Evolutionary conservation across 179 eudicot species (phyloP).

Genomic region (Beta corolliflora): DNA sequence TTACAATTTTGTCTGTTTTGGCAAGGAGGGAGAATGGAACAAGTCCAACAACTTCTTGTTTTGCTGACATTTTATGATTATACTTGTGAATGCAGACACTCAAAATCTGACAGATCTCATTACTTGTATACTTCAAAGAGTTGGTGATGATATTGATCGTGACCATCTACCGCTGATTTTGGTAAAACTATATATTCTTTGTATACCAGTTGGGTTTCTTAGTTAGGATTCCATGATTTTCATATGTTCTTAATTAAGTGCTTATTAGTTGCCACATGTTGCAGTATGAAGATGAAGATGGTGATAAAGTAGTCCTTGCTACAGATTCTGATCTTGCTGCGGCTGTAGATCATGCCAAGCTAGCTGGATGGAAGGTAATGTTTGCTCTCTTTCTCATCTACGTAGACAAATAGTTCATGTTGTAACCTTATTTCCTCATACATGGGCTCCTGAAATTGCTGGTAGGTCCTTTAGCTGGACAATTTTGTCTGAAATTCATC

Average conservation of each 20-base stretch:
- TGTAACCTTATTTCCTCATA: not conserved
- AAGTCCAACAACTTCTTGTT: not conserved
- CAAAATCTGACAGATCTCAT: conserved; percentile 77
- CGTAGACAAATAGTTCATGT: not conserved
- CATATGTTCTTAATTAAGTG: conserved; percentile 4
- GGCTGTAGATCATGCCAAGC: conserved; percentile 91
- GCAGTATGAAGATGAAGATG: conserved; percentile 98
- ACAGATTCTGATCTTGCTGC: conserved; percentile 88
- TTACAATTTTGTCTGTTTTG: not conserved
- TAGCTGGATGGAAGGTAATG: conserved; percentile 92
- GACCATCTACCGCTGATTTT: conserved; percentile 77
- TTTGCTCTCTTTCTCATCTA: conserved; percentile 5
- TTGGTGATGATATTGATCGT: conserved; percentile 90
- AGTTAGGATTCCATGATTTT: not conserved
- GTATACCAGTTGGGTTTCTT: not conserved
- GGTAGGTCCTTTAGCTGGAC: not conserved
- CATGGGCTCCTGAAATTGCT: conserved; percentile 1
- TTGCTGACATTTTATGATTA: not conserved
- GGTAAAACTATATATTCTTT: conserved; percentile 41
- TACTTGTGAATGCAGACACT: conserved; percentile 50
- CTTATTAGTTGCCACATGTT: conserved; percentile 18
- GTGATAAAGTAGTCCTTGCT: conserved; percentile 84
- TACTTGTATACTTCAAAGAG: conserved; percentile 89
- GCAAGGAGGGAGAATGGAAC: not conserved
- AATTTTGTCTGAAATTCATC: not conserved